These are phyloP conservation scores for Coelastrella sp. DNA, from an alignment of 139 green algal species.

Conservation along the genomic window DNA sequence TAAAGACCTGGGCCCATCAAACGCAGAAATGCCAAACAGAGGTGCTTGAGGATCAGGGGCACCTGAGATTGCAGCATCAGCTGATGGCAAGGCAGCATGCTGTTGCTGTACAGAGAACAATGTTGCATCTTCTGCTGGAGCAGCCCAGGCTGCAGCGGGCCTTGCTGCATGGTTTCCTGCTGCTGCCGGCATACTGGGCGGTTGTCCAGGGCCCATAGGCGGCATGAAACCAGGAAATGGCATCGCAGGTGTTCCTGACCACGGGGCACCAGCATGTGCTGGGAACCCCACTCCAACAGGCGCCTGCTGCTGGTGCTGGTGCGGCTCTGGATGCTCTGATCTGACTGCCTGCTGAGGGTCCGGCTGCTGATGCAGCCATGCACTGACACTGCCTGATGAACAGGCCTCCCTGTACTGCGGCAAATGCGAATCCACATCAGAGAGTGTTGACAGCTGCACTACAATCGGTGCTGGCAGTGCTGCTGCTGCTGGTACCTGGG, in stretches of 20 bases:
- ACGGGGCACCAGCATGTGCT: background rate
- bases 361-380: constrained; percentile 42
- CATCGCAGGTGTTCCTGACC: background rate
- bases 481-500: constrained; percentile 25
- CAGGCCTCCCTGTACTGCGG: no score
- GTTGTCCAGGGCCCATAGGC: background rate
- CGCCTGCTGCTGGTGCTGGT: constrained; percentile 25
- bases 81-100: background rate
- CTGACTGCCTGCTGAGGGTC: constrained; percentile 5
- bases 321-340: constrained; percentile 27
- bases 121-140: constrained; percentile 9
- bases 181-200: constrained; percentile 16
- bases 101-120: no score
- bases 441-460: no score
- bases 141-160: background rate
- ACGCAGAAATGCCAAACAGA: constrained; percentile 2
- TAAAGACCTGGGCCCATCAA: no score
- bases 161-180: constrained; percentile 35
- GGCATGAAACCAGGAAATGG: background rate
- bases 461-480: background rate
- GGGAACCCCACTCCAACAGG: background rate
- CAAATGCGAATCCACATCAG: no score
- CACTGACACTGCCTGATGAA: no score
- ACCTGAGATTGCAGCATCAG: background rate
- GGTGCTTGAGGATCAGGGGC: constrained; percentile 10